phyloP scores from a whole-genome alignment of 768 basidiomycete species.

The Gloeophyllum trabeum region DNA sequence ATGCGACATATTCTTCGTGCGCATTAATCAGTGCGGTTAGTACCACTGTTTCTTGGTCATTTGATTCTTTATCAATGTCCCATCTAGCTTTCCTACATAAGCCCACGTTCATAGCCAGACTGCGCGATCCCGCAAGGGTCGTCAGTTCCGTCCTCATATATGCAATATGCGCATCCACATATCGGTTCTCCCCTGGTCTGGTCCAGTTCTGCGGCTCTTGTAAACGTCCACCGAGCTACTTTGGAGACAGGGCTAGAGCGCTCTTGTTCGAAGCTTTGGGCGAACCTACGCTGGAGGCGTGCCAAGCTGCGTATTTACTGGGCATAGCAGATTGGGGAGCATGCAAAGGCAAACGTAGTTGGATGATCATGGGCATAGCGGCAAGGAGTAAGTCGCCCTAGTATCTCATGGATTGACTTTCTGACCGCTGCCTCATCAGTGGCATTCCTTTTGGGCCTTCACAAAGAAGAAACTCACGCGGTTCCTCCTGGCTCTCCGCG shows the following conservation, averaged over 20 bases:
- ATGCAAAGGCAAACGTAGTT: not conserved
- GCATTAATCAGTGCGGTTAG: not conserved
- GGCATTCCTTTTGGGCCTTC: not conserved
- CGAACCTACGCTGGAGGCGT: not conserved
- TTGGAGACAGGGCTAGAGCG: not conserved
- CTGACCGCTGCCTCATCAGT: not conserved
- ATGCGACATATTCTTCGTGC: not conserved
- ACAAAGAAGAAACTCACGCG: not conserved
- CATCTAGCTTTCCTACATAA: not conserved
- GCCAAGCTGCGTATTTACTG: not conserved
- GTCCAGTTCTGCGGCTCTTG: not conserved
- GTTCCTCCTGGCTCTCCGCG: not conserved
- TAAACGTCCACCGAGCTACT: not conserved
- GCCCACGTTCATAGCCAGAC: not conserved
- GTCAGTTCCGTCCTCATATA: not conserved
- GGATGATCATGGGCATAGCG: slow-evolving; percentile 1
- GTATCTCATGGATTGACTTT: not conserved
- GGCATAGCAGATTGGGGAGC: not conserved
- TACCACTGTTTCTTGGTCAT: not conserved
- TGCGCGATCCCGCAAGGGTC: not conserved
- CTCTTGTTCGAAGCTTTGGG: not conserved
- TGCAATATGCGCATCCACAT: not conserved
- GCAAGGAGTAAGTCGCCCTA: not conserved
- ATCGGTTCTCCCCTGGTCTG: not conserved
- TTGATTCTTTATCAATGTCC: not conserved